Evolutionary conservation across 257 asterid genomes (phyloP).

Genomic region (Lycium barbarum): DNA sequence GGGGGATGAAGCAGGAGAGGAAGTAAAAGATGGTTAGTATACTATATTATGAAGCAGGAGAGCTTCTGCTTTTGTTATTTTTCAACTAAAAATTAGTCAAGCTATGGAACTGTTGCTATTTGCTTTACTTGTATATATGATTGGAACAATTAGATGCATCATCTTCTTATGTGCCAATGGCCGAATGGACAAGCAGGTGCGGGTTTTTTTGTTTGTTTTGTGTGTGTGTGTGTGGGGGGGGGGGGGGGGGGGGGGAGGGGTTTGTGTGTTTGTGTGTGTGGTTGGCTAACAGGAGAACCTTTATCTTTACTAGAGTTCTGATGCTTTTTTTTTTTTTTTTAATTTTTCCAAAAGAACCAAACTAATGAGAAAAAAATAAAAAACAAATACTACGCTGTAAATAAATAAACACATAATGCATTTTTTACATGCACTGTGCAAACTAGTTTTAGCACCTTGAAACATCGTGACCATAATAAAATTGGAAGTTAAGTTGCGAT

Average conservation of each 20-base stretch:
- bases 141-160: background rate
- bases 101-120: background rate
- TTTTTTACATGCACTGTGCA: too few species aligned
- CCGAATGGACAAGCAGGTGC: background rate
- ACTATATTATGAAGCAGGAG: background rate
- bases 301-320: background rate
- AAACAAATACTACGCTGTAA: background rate
- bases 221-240: background rate
- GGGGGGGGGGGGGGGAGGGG: background rate
- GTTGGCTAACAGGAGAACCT: background rate
- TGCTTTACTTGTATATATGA: slow-evolving; percentile 13
- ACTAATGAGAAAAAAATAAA: background rate
- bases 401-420: too few species aligned
- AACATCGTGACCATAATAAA: slow-evolving; percentile 35
- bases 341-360: background rate
- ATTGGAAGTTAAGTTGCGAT: slow-evolving; percentile 34
- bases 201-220: background rate
- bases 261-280: background rate
- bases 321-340: background rate
- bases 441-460: too few species aligned
- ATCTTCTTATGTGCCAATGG: background rate
- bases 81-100: background rate
- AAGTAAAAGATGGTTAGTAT: slow-evolving; percentile 51
- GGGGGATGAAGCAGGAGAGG: slow-evolving; percentile 62
- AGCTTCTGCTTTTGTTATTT: background rate